phyloP scores from a whole-genome alignment of 2,329 filamentous ascomycete genomes.

The Grosmannia clavigera region DNA sequence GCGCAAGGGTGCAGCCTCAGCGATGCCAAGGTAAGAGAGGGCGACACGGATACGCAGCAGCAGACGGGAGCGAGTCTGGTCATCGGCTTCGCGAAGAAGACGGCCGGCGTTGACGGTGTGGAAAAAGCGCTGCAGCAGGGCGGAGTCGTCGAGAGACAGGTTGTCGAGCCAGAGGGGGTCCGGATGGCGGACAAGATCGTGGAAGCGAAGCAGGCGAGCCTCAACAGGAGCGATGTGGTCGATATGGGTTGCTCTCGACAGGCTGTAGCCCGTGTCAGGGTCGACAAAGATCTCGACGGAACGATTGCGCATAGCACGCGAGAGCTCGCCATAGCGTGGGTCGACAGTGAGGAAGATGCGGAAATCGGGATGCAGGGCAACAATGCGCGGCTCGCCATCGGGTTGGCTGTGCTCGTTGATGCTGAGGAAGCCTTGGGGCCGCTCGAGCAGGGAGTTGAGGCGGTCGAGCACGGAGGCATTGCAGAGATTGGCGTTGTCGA shows the following conservation, averaged over 20 bases:
- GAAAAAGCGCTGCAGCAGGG: constrained; percentile 20
- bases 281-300: constrained; percentile 66
- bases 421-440: constrained; percentile 68
- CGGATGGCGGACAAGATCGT: constrained; percentile 23
- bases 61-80: neutral
- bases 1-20: constrained; percentile 20
- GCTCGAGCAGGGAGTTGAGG: constrained; percentile 82
- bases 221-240: constrained; percentile 34
- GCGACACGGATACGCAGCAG: constrained; percentile 9
- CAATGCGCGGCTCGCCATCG: constrained; percentile 66
- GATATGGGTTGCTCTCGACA: constrained; percentile 17
- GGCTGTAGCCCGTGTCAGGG: constrained; percentile 10
- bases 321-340: constrained; percentile 82
- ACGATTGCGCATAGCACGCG: constrained; percentile 90
- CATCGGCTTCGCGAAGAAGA: neutral
- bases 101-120: constrained; percentile 1
- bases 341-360: constrained; percentile 91
- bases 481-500: constrained; percentile 96
- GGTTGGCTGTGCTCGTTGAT: constrained; percentile 86
- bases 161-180: constrained; percentile 29
- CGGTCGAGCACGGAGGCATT: constrained; percentile 89
- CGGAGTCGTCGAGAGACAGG: constrained; percentile 33
- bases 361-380: constrained; percentile 76
- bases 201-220: constrained; percentile 34
- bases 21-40: constrained; percentile 16